These are phyloP conservation scores for Neonectria faginata DNA, from an alignment of 2,329 filamentous ascomycete genomes.

Conservation along the genomic window DNA sequence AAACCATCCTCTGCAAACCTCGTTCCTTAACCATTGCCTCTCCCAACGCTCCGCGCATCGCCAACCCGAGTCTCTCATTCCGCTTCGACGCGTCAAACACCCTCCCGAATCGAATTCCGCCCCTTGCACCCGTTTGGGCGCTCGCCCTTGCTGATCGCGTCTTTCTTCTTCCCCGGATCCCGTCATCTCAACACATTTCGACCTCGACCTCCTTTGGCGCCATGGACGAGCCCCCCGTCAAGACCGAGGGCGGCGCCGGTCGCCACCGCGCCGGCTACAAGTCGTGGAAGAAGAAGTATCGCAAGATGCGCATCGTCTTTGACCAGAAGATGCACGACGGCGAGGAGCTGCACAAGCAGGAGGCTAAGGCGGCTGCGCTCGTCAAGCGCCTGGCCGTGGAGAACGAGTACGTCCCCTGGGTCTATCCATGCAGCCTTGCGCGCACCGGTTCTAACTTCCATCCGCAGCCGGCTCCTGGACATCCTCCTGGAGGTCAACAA, in stretches of 20 bases:
- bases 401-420: conserved; percentile 78
- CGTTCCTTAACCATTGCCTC: conserved; percentile 19
- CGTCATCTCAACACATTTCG: conserved; percentile 25
- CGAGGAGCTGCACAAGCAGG: conserved; percentile 83
- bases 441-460: conserved; percentile 33
- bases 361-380: conserved; percentile 82
- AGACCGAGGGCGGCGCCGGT: conserved; percentile 60
- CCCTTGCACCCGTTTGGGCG: conserved; percentile 26
- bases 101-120: conserved; percentile 30
- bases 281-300: conserved; percentile 92
- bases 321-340: conserved; percentile 83
- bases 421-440: conserved; percentile 17
- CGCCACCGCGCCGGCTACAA: conserved; percentile 66
- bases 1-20: conserved; percentile 25
- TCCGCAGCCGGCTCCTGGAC: conserved; percentile 83
- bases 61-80: conserved; percentile 27
- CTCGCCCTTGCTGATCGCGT: conserved; percentile 27
- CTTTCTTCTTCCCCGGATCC: conserved; percentile 27
- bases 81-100: conserved; percentile 25
- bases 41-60: conserved; percentile 24
- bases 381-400: conserved; percentile 88
- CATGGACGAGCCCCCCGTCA: conserved; percentile 54
- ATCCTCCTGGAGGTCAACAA: conserved; percentile 91
- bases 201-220: conserved; percentile 20
- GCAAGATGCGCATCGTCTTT: conserved; percentile 86